Conservation (phyloP, 306 rosid species). For the Dalbergia oliveri region DNA sequence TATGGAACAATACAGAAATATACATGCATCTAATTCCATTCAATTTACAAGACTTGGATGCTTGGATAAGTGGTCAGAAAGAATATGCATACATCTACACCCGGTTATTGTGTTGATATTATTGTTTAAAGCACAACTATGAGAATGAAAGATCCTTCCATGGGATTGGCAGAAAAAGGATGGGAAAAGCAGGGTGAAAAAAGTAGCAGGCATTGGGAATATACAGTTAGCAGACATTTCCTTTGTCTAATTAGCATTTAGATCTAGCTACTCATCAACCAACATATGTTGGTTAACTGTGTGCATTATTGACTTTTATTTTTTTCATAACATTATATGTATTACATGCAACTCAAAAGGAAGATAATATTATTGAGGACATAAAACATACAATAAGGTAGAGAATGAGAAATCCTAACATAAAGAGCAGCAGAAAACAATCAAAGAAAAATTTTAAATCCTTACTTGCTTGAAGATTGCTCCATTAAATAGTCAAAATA, state of each 20-base stretch:
- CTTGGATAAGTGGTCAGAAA: slow-evolving; percentile 3
- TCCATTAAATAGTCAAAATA: slow-evolving; percentile 96
- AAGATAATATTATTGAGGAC: slow-evolving; percentile 2
- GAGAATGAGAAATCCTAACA: slow-evolving; percentile 26
- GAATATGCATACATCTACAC: slow-evolving; percentile 16
- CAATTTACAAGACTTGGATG: slow-evolving; percentile 1
- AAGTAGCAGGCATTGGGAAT: neutral
- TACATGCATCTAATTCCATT: slow-evolving; percentile 21
- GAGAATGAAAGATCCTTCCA: slow-evolving; percentile 3
- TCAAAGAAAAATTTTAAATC: slow-evolving; percentile 27
- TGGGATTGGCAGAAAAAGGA: neutral
- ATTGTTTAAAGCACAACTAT: neutral
- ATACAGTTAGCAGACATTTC: slow-evolving; percentile 23
- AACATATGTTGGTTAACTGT: neutral
- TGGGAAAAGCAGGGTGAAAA: slow-evolving; percentile 12
- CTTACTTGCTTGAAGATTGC: slow-evolving; percentile 84
- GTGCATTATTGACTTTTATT: neutral
- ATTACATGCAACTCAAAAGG: neutral
- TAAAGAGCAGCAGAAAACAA: slow-evolving; percentile 19
- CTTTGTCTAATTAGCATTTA: slow-evolving; percentile 39
- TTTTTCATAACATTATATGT: neutral
- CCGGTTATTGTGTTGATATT: slow-evolving; percentile 10
- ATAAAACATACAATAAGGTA: slow-evolving; percentile 27
- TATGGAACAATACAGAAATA: slow-evolving; percentile 33
- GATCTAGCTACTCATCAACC: slow-evolving; percentile 28